Evolutionary conservation across 1,284 basidiomycete genomes (phyloP).

Genomic region (Austropuccinia psidii): DNA sequence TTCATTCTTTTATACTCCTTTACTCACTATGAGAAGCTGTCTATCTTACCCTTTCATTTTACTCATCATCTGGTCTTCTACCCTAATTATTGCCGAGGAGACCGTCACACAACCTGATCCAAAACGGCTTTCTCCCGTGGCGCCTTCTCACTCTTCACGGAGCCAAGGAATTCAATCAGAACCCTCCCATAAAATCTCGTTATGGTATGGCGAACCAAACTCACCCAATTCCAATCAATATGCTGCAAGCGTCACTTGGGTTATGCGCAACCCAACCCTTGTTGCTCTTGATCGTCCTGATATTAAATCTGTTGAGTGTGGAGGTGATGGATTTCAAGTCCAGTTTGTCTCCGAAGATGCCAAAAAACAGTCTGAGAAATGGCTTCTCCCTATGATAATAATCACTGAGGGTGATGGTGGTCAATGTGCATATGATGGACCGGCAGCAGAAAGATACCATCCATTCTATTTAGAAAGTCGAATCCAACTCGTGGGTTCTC

Average conservation of each 20-base stretch:
- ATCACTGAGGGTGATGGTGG: constrained; percentile 20
- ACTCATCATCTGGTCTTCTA: too few species aligned
- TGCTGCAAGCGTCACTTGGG: constrained; percentile 13
- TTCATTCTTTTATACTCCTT: too few species aligned
- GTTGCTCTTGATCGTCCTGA: constrained; percentile 16
- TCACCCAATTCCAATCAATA: constrained; percentile 3
- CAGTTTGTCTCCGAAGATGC: constrained; percentile 6
- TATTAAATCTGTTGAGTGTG: constrained; percentile 24
- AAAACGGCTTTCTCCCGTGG: too few species aligned
- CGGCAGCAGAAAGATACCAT: constrained; percentile 21
- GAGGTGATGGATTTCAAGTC: constrained; percentile 13
- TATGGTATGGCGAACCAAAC: constrained; percentile 13
- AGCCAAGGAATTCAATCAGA: constrained; percentile 1
- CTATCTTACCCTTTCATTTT: too few species aligned
- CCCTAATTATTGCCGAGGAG: too few species aligned
- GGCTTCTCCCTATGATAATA: constrained; percentile 23
- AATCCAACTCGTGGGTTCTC: neutral
- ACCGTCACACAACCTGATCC: too few species aligned
- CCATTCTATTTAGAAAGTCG: neutral
- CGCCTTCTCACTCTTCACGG: neutral
- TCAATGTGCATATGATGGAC: constrained; percentile 4
- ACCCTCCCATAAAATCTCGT: constrained; percentile 4
- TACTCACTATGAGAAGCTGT: too few species aligned
- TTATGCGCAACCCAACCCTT: constrained; percentile 17
- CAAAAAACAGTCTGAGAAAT: neutral